These are phyloP conservation scores for Anethum foeniculum DNA, from an alignment of 140 eudicot species.

Conservation along the genomic window DNA sequence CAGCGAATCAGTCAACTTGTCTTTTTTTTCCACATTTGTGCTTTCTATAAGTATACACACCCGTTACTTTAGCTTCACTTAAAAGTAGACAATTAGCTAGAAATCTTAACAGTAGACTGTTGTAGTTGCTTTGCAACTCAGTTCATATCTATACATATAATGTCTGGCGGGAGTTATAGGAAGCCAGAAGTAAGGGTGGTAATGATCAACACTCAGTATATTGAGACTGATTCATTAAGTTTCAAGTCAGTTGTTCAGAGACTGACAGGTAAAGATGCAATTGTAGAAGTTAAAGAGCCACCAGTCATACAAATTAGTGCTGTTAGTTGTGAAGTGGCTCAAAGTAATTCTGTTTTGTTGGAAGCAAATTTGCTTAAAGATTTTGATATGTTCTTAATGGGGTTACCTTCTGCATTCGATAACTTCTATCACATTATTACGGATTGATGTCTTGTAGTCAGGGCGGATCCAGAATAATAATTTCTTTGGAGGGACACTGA, in stretches of 20 bases:
- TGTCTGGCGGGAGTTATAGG: slow-evolving; percentile 1
- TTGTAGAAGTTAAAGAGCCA: slow-evolving; percentile 11
- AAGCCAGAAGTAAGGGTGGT: slow-evolving; percentile 62
- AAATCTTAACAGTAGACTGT: neutral
- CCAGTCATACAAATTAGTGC: neutral
- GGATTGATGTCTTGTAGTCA: slow-evolving; percentile 12
- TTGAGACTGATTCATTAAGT: slow-evolving; percentile 67
- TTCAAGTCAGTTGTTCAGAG: slow-evolving; percentile 84
- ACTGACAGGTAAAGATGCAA: slow-evolving; percentile 76
- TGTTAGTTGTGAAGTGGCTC: slow-evolving; percentile 3
- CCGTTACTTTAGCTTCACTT: neutral
- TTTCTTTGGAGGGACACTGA: too few relatives aligned
- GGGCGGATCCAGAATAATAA: too few relatives aligned
- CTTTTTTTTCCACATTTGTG: neutral
- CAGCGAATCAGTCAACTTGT: neutral
- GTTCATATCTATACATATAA: neutral
- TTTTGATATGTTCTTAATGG: slow-evolving; percentile 50
- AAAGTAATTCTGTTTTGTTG: slow-evolving; percentile 18
- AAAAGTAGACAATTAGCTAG: neutral
- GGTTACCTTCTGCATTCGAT: slow-evolving; percentile 51
- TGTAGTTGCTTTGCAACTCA: neutral
- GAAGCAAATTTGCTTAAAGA: slow-evolving; percentile 60
- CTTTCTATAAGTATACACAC: neutral
- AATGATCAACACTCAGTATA: slow-evolving; percentile 64
- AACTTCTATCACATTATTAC: slow-evolving; percentile 39